Evolutionary conservation across 2,329 filamentous ascomycete species (phyloP).

Genomic region (Aspergillus oerlinghausenensis): DNA sequence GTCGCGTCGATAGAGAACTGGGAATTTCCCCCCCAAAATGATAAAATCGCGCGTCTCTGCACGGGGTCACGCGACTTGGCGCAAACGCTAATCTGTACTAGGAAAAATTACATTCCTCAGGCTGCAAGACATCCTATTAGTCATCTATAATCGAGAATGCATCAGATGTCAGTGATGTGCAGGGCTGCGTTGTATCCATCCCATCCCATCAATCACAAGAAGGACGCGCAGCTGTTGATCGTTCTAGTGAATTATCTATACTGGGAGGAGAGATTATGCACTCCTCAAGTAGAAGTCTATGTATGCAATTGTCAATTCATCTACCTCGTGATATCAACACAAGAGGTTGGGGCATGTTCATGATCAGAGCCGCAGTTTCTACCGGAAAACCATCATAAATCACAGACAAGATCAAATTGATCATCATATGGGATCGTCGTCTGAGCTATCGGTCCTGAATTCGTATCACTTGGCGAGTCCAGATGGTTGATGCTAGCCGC

Average conservation of each 20-base stretch:
- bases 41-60: constrained; percentile 10
- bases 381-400: constrained; percentile 5
- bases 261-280: background rate
- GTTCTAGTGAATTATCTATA: no score
- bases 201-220: background rate
- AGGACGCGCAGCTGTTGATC: background rate
- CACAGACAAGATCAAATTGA: constrained; percentile 18
- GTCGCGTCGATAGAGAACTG: background rate
- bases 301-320: background rate
- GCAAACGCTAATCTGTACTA: constrained; percentile 7
- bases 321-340: background rate
- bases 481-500: background rate
- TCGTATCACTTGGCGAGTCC: background rate
- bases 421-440: constrained; percentile 16
- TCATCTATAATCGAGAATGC: background rate
- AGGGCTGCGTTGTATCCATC: background rate
- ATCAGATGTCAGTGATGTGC: background rate
- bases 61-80: constrained; percentile 6
- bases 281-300: background rate
- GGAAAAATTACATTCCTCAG: constrained; percentile 21
- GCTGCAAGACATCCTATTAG: constrained; percentile 11
- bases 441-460: constrained; percentile 1
- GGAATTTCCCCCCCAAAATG: constrained; percentile 1
- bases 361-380: background rate
- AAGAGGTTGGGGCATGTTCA: background rate